Percentiles rank a stretch among this genome's conserved stretches.
Evolutionary conservation across 768 basidiomycete species (phyloP).

Genomic region (Mycena belliarum): DNA sequence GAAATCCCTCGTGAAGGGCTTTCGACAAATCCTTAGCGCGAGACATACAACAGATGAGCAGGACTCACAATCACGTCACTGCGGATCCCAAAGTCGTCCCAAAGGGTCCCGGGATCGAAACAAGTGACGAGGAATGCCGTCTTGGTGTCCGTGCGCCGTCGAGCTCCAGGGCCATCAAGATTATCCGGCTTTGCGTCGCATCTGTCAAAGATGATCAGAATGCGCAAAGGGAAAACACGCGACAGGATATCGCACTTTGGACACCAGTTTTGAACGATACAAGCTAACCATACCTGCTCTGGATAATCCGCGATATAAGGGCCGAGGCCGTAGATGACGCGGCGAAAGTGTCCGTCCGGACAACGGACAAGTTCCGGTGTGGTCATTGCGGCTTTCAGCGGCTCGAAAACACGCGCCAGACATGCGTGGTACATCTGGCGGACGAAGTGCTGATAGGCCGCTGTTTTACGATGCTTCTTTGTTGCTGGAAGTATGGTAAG

Average conservation of each 20-base stretch:
- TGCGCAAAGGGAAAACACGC: neutral
- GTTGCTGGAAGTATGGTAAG: conserved; percentile 6
- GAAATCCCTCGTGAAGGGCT: neutral
- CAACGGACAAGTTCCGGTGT: conserved; percentile 23
- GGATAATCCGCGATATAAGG: conserved; percentile 33
- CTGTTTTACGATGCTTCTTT: neutral
- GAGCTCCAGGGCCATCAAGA: neutral
- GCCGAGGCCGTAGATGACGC: conserved; percentile 27
- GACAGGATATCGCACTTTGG: neutral
- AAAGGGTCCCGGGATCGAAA: neutral
- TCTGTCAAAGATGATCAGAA: neutral
- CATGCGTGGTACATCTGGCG: conserved; percentile 19
- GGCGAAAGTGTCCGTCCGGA: conserved; percentile 29
- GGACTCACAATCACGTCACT: neutral
- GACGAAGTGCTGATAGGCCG: conserved; percentile 16
- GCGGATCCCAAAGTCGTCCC: neutral
- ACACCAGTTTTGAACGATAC: conserved; percentile 29
- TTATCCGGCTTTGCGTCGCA: neutral
- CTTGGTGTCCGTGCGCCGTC: neutral
- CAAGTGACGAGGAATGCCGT: neutral
- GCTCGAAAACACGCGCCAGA: conserved; percentile 20
- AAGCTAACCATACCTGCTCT: conserved; percentile 26
- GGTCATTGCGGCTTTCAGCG: conserved; percentile 24
- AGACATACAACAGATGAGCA: too few relatives aligned
- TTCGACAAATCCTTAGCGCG: too few relatives aligned